Base-by-base conservation (phyloP, 495 filamentous ascomycete genomes). In the Penicillium goetzii region DNA sequence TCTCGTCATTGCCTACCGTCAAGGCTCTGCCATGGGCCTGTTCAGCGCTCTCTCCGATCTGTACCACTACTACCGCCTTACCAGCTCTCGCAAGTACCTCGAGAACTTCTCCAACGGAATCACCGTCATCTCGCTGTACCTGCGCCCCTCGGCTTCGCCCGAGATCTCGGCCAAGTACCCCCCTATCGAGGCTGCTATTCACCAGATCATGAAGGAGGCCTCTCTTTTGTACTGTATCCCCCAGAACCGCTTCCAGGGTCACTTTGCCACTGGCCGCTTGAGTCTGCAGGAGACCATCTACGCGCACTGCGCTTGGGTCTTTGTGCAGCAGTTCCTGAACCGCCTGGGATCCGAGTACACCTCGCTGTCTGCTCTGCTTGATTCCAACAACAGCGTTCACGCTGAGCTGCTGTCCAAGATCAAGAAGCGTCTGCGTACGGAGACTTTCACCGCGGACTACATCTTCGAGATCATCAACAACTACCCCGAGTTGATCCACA, bases 21-120 rank as follows among this genome's bases (percentile, higher is more conserved):
- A 93, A 64, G 87, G 93, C 54, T 97, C 94, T 10, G 96, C 95
- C 25, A 85, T 93, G 76, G 96, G 95, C 41, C 79, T 99, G 67
- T 99, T 99, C 81, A 97, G 93, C 65, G 93, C 95, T 25, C 77
- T 99, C 59, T 96, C 92, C 62, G 96, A 98, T 75, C 82, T 99
- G 25, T 99, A 99, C 77, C 95, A 99, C 80, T 97, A 97, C 83
- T 98, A 99, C 72, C 96, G 96, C 26, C 85, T 97, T 54, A 98
- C 95, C 2, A 96, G 92, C 74, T 92, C 95, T 2, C 86, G 95
- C 56, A 99, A 99, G 80, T 99, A 99, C 70, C 90, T 98, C 59
- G 93, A 99, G 79, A 94, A 98, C 77, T 99, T 99, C 81, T 96
- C 94, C 68, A 99, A 98, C 74, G 95, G 95, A 56, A 95, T 97